Conservation (phyloP, 2,329 filamentous ascomycete genomes). For the Cercospora beticola region DNA sequence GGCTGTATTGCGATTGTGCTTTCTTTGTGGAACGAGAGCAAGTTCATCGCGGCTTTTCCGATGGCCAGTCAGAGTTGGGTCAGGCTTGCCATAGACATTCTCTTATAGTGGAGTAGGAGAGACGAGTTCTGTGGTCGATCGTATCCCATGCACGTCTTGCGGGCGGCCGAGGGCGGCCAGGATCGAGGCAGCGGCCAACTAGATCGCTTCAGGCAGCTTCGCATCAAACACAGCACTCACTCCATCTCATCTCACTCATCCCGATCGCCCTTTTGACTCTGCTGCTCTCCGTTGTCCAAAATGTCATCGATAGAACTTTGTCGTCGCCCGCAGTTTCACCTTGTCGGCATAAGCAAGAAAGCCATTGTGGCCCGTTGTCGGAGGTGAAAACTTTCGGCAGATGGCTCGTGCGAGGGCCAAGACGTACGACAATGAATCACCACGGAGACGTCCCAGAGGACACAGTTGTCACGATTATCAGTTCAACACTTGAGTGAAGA, state of each 20-base stretch:
- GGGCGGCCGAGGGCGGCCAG: not conserved
- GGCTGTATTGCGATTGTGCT: too few relatives aligned
- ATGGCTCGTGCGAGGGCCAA: constrained; percentile 10
- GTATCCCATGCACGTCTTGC: too few relatives aligned
- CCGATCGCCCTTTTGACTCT: not conserved
- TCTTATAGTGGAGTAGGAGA: too few relatives aligned
- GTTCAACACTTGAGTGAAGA: constrained; percentile 8
- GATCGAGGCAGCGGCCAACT: not conserved
- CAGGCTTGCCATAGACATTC: too few relatives aligned
- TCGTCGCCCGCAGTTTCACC: not conserved
- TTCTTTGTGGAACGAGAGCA: too few relatives aligned
- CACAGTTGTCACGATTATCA: not conserved
- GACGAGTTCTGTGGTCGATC: too few relatives aligned
- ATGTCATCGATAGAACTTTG: not conserved
- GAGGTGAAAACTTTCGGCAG: constrained; percentile 11
- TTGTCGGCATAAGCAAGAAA: not conserved
- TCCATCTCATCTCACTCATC: not conserved
- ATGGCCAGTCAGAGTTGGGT: too few relatives aligned
- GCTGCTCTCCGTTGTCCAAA: too few relatives aligned
- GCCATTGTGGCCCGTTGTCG: constrained; percentile 7
- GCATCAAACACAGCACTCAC: not conserved
- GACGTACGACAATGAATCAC: constrained; percentile 11
- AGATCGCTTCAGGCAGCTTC: not conserved
- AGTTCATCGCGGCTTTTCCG: too few relatives aligned
- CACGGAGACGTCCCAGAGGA: not conserved